A percentile compares a stretch with the other conserved stretches of the same genome.
These are phyloP conservation scores for Blastobotrys americana DNA, from an alignment of 805 yeast genomes.

Conservation along the genomic window DNA sequence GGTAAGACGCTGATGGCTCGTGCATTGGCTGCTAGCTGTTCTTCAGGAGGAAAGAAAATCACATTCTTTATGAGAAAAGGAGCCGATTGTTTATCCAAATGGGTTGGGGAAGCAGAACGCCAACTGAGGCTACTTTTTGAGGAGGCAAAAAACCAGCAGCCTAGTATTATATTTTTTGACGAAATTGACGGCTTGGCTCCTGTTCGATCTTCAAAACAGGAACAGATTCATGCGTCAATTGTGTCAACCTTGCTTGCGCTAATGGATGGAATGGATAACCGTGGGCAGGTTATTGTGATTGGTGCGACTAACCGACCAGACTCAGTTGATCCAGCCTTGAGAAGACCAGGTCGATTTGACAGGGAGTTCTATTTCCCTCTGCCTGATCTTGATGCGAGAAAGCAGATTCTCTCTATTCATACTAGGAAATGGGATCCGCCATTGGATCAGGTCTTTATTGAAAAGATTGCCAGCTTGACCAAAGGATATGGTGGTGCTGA, in stretches of 20 bases:
- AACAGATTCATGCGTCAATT: conserved; percentile 95
- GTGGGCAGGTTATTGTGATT: conserved; percentile 96
- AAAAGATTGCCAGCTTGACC: conserved; percentile 67
- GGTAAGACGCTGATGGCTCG: conserved; percentile 98
- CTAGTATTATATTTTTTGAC: conserved; percentile 92
- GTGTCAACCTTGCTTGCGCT: conserved; percentile 90
- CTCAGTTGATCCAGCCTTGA: conserved; percentile 94
- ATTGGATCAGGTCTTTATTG: conserved; percentile 47
- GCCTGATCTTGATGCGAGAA: conserved; percentile 75
- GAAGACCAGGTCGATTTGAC: conserved; percentile 96
- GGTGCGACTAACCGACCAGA: conserved; percentile 99
- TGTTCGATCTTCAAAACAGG: conserved; percentile 93
- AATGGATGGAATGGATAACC: conserved; percentile 99
- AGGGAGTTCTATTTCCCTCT: conserved; percentile 94
- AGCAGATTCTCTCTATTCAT: conserved; percentile 73
- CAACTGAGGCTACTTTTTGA: conserved; percentile 85
- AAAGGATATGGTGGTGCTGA: conserved; percentile 99
- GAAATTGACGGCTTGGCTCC: conserved; percentile 99
- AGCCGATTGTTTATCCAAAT: conserved; percentile 91
- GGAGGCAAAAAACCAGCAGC: conserved; percentile 94
- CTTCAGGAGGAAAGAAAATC: conserved; percentile 74
- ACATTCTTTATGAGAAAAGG: conserved; percentile 98
- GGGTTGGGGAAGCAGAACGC: conserved; percentile 99
- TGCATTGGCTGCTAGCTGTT: conserved; percentile 92
- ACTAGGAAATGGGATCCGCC: conserved; percentile 86